Conservation (phyloP, 164 flowering plant species). For the Aristolochia fimbriata region DNA sequence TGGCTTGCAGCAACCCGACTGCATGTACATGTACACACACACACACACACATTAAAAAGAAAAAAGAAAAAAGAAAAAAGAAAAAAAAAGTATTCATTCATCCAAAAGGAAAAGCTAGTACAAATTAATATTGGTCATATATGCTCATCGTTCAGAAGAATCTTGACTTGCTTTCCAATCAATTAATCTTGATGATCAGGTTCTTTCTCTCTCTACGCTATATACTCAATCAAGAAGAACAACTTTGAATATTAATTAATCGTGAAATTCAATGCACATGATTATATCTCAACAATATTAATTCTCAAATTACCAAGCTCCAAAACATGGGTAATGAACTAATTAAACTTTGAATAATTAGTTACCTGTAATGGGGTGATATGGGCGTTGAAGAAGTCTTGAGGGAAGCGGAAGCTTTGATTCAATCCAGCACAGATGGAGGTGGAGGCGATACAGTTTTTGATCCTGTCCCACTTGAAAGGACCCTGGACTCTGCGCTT, state of each 20-base stretch:
- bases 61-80: constrained; percentile 2
- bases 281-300: too few relatives aligned
- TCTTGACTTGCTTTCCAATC: too few relatives aligned
- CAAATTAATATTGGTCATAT: too few relatives aligned
- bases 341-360: too few relatives aligned
- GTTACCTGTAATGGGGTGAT: constrained; percentile 72
- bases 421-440: constrained; percentile 57
- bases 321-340: too few relatives aligned
- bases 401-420: constrained; percentile 60
- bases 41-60: constrained; percentile 1
- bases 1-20: constrained; percentile 98
- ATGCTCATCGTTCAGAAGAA: too few relatives aligned
- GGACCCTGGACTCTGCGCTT: constrained; percentile 47
- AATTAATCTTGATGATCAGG: too few relatives aligned
- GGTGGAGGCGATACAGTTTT: constrained; percentile 52
- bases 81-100: background rate
- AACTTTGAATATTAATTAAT: background rate
- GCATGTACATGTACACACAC: background rate
- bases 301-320: too few relatives aligned
- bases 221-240: background rate
- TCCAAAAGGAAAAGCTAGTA: background rate
- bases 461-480: constrained; percentile 76
- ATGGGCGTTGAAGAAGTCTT: constrained; percentile 77
- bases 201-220: background rate
- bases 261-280: too few relatives aligned